Conservation (phyloP, 2,329 filamentous ascomycete genomes). For the Sporothrix sp. region DNA sequence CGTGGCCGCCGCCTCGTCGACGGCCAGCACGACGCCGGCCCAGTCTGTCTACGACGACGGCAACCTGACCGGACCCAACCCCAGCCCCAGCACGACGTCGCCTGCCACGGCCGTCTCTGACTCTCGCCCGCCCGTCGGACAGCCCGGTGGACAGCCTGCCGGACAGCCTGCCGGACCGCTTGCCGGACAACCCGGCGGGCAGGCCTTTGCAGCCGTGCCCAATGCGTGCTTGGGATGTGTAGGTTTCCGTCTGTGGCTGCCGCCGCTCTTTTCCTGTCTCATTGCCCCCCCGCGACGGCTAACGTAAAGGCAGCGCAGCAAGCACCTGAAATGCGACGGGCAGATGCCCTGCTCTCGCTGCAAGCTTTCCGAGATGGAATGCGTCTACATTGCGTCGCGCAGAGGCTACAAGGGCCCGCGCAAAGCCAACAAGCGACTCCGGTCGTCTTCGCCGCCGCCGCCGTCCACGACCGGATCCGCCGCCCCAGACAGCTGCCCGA, state of each 20-base stretch:
- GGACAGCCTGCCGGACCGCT: neutral
- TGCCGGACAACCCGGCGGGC: neutral
- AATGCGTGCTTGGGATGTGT: conserved; percentile 49
- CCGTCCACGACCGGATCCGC: conserved; percentile 14
- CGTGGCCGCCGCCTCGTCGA: neutral
- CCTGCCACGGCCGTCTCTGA: no score
- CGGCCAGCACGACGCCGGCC: neutral
- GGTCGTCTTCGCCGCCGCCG: conserved; percentile 37
- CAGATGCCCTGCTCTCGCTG: conserved; percentile 61
- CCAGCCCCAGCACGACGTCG: conserved; percentile 9
- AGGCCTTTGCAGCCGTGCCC: conserved; percentile 21
- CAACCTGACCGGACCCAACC: neutral
- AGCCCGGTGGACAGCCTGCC: no score
- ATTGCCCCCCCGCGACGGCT: no score
- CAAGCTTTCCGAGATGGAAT: conserved; percentile 46
- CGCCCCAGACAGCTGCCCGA: conserved; percentile 31
- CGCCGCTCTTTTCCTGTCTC: neutral
- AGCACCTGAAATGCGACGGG: conserved; percentile 72
- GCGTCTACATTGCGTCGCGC: conserved; percentile 63
- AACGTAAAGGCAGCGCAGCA: conserved; percentile 35
- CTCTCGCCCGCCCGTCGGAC: no score
- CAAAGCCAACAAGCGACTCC: conserved; percentile 42
- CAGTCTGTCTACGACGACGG: conserved; percentile 2
- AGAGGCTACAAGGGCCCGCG: conserved; percentile 63
- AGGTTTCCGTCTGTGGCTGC: conserved; percentile 23